Base-by-base conservation (phyloP, 352 stramenopile genomes). In the Phytophthora pistaciae region DNA sequence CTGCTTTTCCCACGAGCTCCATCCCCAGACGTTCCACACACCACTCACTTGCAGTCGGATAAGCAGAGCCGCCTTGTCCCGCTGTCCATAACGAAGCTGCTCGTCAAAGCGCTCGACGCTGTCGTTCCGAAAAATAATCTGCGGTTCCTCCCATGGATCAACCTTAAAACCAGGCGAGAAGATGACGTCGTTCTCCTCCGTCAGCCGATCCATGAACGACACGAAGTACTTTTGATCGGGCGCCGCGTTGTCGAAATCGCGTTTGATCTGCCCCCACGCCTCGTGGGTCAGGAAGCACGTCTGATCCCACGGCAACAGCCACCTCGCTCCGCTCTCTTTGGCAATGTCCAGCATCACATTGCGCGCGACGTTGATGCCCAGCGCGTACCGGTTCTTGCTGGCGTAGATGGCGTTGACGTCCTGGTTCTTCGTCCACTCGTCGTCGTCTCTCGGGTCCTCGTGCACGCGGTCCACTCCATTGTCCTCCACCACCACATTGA, bases 231-330 rank as follows among this genome's bases (percentile, higher is more conserved):
- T 90, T 63, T 74, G 59, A 44, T 70, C 60, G 2, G 60, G 42
- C 7, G 65, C n/a, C 0, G 70, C 70, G 9, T 36, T 21, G 20
- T 71, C 66, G 11, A 81, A 27, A 27, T 77, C 70, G 14, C 59
- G 54, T n/a, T 77, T 78, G 54, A 90, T 85, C 44, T 76, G 76
- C 1, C 48, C 49, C 82, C 82, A 90, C 14, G 82, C 80, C 18
- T 77, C 66, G 0, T 56, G 59, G 5, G 78, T 83, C 4, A 90
- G 48, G 49, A 85, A 90, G 46, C 80, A 85, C 38, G 79, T 83
- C 62, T 90, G 80, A 60, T 88, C 82, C 80, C 82, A 90, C 0
- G 82, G 79, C 10, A 90, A 18, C 21, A 90, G 62, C 82, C 82
- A 90, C 18, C 61, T 74, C 38, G 78, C 80, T 14, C 80, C 78